Evolutionary conservation across 1,139 yeast genomes (phyloP), one percentile per base, ranked within the genome.

Genomic region (Geotrichum europaeum): DNA sequence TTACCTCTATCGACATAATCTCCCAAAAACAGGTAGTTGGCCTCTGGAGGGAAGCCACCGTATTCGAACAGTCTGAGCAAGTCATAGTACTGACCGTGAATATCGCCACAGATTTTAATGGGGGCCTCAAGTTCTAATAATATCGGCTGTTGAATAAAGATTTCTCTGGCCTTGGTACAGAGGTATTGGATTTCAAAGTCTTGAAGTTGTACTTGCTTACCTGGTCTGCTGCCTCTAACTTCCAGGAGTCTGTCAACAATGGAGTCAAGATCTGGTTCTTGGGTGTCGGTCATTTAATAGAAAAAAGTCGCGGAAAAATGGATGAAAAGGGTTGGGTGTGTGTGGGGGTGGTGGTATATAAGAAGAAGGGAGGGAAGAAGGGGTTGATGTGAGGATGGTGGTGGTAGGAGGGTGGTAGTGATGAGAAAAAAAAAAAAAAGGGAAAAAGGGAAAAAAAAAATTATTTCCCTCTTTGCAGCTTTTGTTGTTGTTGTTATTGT

Each of bases 1-100:
- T 92, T 91, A 54, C 99, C 99, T 66, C 99, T 81, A 75, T 94
- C 99, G 55, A 94, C 99, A 72, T 94, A 94, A 74, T 94, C 99
- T 20, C 99, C 99, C 60, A 94, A 75, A 68, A 94, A 92, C 64
- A 94, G 78, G 75, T 91, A 94, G 73, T 94, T 94, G 22, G 97
- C 84, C 65, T 89, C 84, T 2, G 99, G 99, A n/a, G 99, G 99
- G 75, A 90, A 94, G 24, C 98, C 99, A 78, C 98, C 92, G 77
- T 89, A 90, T 56, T 96, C 91, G 74, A 94, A 94, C 67, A 94
- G 81, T 66, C 98, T 82, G 65, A 94, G 85, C 68, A 94, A 78
- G 75, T 94, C 99, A 59, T 91, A 89, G 74, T 86, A 94, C 73
- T 94, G 99, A 22, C 99, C 98, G 75, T 94, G 99, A 47, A 94